Percentiles rank a stretch among this genome's conserved stretches.
Evolutionary conservation across 352 stramenopile genomes (phyloP).

Genomic region (Phytophthora cryptogea): DNA sequence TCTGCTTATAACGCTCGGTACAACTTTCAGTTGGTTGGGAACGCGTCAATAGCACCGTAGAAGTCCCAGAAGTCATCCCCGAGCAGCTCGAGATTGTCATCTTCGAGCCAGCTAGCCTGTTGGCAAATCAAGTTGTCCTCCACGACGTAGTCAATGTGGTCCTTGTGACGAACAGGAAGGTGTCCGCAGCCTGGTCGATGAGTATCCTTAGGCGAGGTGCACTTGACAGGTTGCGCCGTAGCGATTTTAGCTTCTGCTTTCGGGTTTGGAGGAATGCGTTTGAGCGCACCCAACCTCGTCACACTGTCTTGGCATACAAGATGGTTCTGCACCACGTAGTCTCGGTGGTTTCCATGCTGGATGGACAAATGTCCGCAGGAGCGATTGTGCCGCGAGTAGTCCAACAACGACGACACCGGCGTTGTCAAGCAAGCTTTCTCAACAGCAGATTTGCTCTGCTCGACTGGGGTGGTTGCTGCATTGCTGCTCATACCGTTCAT

Average conservation of each 20-base stretch:
- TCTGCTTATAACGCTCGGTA: slow-evolving; percentile 6
- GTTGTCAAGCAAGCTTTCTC: slow-evolving; percentile 36
- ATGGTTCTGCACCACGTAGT: slow-evolving; percentile 86
- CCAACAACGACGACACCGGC: slow-evolving; percentile 40
- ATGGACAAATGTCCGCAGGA: slow-evolving; percentile 79
- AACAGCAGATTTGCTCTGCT: slow-evolving; percentile 21
- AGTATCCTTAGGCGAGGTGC: slow-evolving; percentile 39
- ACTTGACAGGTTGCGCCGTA: slow-evolving; percentile 15
- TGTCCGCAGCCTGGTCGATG: slow-evolving; percentile 76
- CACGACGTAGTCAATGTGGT: slow-evolving; percentile 87
- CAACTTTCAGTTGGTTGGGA: slow-evolving; percentile 33
- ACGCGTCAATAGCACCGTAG: slow-evolving; percentile 69
- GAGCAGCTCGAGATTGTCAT: slow-evolving; percentile 67
- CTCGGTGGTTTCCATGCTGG: slow-evolving; percentile 75
- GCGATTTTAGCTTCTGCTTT: slow-evolving; percentile 17
- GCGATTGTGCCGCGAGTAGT: slow-evolving; percentile 65
- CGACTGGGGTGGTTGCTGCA: slow-evolving; percentile 18
- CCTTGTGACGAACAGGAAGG: slow-evolving; percentile 69
- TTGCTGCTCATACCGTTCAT: neutral
- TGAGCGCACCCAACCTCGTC: slow-evolving; percentile 46
- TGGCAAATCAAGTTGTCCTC: slow-evolving; percentile 83
- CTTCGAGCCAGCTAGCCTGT: slow-evolving; percentile 56
- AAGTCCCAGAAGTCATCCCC: slow-evolving; percentile 87
- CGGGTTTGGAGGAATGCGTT: slow-evolving; percentile 13
- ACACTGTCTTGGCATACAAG: slow-evolving; percentile 79